Evolutionary conservation across 495 filamentous ascomycete genomes (phyloP).

Genomic region (Oidiodendron maius): DNA sequence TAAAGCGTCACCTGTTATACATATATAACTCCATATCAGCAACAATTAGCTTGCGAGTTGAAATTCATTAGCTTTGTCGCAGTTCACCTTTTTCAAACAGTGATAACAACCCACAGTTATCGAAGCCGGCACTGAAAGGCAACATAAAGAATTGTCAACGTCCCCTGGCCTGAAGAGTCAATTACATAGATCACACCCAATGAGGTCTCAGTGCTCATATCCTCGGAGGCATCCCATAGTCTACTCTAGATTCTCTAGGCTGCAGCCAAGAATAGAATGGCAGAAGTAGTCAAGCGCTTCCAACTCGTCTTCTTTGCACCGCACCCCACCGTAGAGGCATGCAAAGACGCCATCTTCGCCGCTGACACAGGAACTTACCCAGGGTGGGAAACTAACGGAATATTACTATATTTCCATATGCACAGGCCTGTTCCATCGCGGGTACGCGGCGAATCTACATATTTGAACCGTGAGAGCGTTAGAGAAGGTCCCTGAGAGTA

Average conservation of each 20-base stretch:
- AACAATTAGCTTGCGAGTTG: neutral
- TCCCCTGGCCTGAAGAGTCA: neutral
- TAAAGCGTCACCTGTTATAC: neutral
- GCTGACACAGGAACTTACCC: constrained; percentile 52
- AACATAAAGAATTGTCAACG: too few species aligned
- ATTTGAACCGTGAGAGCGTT: constrained; percentile 47
- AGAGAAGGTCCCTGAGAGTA: constrained; percentile 40
- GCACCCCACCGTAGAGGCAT: constrained; percentile 33
- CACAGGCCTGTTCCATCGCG: constrained; percentile 55
- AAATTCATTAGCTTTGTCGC: too few species aligned
- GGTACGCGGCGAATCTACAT: constrained; percentile 44
- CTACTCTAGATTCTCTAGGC: neutral
- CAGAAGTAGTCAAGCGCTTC: constrained; percentile 24
- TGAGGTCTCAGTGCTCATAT: neutral
- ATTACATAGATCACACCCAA: neutral
- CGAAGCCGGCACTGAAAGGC: too few species aligned
- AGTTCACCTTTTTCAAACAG: too few species aligned
- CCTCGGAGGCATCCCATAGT: neutral
- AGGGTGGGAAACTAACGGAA: constrained; percentile 49
- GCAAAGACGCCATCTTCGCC: constrained; percentile 53
- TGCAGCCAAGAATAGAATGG: neutral
- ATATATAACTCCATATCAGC: neutral
- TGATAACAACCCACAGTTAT: too few species aligned
- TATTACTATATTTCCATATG: constrained; percentile 51
- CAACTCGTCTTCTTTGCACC: constrained; percentile 56